Evolutionary conservation across 768 basidiomycete genomes (phyloP), one percentile per base, ranked within the genome.

Genomic region (Psilocybe azurescens): DNA sequence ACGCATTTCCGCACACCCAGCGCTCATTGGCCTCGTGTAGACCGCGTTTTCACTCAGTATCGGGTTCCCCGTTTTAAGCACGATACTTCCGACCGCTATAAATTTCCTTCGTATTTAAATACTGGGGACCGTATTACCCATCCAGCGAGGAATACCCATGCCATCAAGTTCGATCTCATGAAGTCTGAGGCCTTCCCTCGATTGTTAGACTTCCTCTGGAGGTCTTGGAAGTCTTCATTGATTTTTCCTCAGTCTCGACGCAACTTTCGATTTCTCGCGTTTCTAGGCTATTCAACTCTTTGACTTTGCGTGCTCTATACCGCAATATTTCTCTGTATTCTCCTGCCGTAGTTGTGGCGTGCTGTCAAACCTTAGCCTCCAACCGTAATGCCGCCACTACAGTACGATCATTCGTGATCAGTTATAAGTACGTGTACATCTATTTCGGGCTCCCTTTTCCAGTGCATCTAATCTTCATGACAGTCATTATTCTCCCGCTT

Each of bases 191-290:
- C 58, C 53, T 57, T 38, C 55, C 61, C 51, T 63, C 59, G 51
- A 71, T 71, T 56, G 59, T 59, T 29, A 63, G 68, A 53, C 72
- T 80, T 64, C 78, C 79, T 7, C 48, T 73, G 50, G 79, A 80
- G 59, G 69, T 77, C 29, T 62, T 78, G 51, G 73, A 78, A 61
- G 65, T 72, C 62, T 74, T 78, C 58, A 70, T 76, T 52, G 70
- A 72, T 30, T 64, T 71, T 50, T 70, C 73, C 6, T 66, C 73
- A 33, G 59, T 69, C 33, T 57, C 68, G 29, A 60, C 69, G 3
- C 75, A 75, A 38, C 73, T 77, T 3, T 69, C 75, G 1, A 71
- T 78, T 38, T 73, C 69, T 62, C 70, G 62, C 4, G 74, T 77
- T 57, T 79, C 77, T 1, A 74, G 68, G 54, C 62, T 75, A 9